These are phyloP conservation scores for Pholiota microspora DNA, from an alignment of 768 basidiomycete species.

Conservation along the genomic window DNA sequence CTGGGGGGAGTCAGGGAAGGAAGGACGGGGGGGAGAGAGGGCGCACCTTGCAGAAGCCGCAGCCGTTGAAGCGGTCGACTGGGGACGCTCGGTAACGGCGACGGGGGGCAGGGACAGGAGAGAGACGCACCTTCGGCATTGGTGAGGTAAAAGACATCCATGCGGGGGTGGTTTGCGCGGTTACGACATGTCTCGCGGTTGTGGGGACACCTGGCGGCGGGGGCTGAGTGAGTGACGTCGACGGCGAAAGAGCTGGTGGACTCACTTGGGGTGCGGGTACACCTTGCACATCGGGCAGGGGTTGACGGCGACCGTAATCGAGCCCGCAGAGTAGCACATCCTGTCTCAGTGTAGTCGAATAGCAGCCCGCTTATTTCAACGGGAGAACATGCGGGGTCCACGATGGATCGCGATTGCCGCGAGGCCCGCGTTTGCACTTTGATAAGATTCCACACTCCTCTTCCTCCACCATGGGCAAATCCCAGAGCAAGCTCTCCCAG, in stretches of 20 bases:
- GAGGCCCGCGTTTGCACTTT: conserved; percentile 6
- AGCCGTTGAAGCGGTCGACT: conserved; percentile 84
- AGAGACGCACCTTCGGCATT: conserved; percentile 77
- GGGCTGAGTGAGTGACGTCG: conserved; percentile 12
- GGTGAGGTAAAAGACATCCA: conserved; percentile 76
- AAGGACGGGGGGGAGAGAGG: conserved; percentile 14
- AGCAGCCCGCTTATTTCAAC: too few species aligned
- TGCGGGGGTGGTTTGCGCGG: conserved; percentile 67
- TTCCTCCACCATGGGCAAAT: conserved; percentile 84
- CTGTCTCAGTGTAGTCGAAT: too few species aligned
- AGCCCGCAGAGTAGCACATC: conserved; percentile 77
- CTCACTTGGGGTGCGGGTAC: conserved; percentile 64
- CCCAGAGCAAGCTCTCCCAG: conserved; percentile 90
- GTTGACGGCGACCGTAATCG: conserved; percentile 62
- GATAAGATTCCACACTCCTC: conserved; percentile 21
- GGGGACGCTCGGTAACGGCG: conserved; percentile 10
- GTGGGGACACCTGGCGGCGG: conserved; percentile 70
- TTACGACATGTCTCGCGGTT: conserved; percentile 74
- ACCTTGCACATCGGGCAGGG: conserved; percentile 87
- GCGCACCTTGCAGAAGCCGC: conserved; percentile 86
- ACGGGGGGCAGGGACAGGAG: conserved; percentile 9
- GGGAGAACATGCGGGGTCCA: conserved; percentile 36
- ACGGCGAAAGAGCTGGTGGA: conserved; percentile 2
- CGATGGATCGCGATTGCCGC: conserved; percentile 13
- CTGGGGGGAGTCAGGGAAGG: conserved; percentile 37